phyloP scores from a whole-genome alignment of 306 rosid genomes.

The Chamaecrista fasciculata region DNA sequence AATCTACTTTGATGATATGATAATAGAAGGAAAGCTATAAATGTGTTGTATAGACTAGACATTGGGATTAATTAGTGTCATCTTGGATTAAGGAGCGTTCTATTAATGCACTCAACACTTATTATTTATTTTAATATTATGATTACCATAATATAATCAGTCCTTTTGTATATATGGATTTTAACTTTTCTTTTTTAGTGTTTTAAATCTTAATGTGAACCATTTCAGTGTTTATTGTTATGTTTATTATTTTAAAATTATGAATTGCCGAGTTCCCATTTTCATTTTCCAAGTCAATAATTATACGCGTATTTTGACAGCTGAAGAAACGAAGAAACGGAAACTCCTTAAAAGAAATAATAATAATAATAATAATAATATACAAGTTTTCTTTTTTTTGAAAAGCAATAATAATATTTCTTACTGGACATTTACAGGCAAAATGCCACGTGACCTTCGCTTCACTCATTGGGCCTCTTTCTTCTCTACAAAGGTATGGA shows the following conservation, averaged over 20 bases:
- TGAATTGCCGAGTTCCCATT: not conserved
- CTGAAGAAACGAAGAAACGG: not conserved
- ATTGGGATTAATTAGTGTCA: not conserved
- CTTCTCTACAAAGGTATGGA: conserved; percentile 8
- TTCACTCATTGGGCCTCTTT: not conserved
- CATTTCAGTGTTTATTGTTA: no score
- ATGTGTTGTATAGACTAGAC: not conserved
- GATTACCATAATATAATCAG: no score
- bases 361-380: no score
- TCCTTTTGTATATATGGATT: no score
- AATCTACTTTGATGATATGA: not conserved
- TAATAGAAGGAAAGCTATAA: not conserved
- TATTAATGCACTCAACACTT: no score
- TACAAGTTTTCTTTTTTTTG: no score
- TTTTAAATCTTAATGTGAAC: no score
- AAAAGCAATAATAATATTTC: no score
- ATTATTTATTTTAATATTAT: no score
- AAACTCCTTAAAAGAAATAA: conserved; percentile 23
- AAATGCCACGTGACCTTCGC: conserved; percentile 16
- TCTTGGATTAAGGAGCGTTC: not conserved
- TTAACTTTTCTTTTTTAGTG: no score
- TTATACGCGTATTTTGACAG: not conserved
- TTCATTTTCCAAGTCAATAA: conserved; percentile 6
- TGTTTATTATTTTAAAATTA: no score
- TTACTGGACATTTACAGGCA: not conserved